Conservation (phyloP, 2,329 filamentous ascomycete species). For the Bipolaris oryzae region DNA sequence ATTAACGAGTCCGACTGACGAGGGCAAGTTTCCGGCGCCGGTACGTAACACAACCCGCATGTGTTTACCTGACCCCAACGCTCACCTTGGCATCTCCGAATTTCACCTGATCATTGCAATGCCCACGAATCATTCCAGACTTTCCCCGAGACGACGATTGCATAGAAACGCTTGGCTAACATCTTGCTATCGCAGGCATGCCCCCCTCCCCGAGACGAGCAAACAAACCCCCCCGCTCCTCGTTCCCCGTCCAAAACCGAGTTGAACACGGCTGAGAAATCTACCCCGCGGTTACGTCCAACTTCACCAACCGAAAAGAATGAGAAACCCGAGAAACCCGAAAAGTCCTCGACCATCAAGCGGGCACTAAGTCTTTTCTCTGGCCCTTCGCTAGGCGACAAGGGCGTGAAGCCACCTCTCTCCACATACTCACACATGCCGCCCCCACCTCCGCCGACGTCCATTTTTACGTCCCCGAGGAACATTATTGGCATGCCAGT, state of each 20-base stretch:
- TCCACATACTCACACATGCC: conserved; percentile 30
- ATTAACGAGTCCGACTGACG: conserved; percentile 47
- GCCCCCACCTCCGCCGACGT: conserved; percentile 37
- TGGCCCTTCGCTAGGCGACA: conserved; percentile 2
- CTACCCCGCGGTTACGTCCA: conserved; percentile 15
- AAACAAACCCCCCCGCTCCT: conserved; percentile 13
- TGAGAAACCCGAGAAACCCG: conserved; percentile 8
- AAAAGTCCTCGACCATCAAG: conserved; percentile 24
- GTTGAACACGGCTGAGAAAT: conserved; percentile 22
- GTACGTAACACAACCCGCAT: conserved; percentile 24
- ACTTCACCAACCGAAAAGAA: conserved; percentile 23
- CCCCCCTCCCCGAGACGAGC: conserved; percentile 15
- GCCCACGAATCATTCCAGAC: conserved; percentile 8
- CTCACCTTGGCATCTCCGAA: conserved; percentile 9
- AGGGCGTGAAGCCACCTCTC: conserved; percentile 9
- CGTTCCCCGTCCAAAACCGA: conserved; percentile 19
- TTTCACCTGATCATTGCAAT: conserved; percentile 7
- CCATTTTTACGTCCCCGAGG: conserved; percentile 32
- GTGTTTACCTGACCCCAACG: conserved; percentile 15
- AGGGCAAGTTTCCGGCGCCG: conserved; percentile 46
- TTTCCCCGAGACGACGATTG: conserved; percentile 6
- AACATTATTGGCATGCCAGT: conserved; percentile 32
- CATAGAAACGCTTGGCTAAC: conserved; percentile 11
- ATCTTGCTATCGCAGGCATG: conserved; percentile 20
- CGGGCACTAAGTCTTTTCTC: conserved; percentile 23